Base-by-base conservation (phyloP, 2,329 filamentous ascomycete species). In the Penicillium italicum region DNA sequence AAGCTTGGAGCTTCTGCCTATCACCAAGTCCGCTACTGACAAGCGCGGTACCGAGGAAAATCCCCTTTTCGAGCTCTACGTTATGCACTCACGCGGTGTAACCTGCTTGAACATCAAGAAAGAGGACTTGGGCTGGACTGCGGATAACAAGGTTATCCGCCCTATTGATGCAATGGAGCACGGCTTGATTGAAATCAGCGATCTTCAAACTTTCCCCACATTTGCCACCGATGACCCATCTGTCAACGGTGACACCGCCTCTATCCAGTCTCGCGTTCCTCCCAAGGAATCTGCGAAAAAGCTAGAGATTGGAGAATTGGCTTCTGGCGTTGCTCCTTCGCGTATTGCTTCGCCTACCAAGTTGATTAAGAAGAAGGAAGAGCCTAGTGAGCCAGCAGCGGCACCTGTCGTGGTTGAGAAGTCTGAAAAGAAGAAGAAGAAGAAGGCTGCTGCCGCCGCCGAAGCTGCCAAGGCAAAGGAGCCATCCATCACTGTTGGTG, bases 41-140 rank as follows among this genome's bases (percentile, higher is more conserved):
- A 80, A 85, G 57, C 82, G 84, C 37, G 79, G 79, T 20, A 75
- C 78, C 1, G 86, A 88, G 22, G 88, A 94, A 61, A 84, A 85
- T 16, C 85, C 87, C 0, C 77, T 97, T 14, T 97, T 99, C 68
- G 94, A 99, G 77, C 81, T 99, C 10, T 99, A 99, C 71, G 89
- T 91, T 31, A 96, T 97, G 88, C 93, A 99, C 74, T 97, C 94
- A 11, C 95, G 91, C 76, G 94, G 94, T 58, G 91, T 97, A n/a
- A 92, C 92, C 18, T 93, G 90, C 66, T 73, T 97, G 50, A 86
- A 86, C 61, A 85, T 99, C 71, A 93, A 89, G 72, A 90, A 93
- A 70, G 85, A 87, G 49, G 93, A 97, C 74, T 80, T 99, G 46
- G 94, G 95, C 30, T 97, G 92, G 92, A 88, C 87, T 64, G 84